Conservation (phyloP, 2,329 filamentous ascomycete genomes). For the Beauveria asiatica region DNA sequence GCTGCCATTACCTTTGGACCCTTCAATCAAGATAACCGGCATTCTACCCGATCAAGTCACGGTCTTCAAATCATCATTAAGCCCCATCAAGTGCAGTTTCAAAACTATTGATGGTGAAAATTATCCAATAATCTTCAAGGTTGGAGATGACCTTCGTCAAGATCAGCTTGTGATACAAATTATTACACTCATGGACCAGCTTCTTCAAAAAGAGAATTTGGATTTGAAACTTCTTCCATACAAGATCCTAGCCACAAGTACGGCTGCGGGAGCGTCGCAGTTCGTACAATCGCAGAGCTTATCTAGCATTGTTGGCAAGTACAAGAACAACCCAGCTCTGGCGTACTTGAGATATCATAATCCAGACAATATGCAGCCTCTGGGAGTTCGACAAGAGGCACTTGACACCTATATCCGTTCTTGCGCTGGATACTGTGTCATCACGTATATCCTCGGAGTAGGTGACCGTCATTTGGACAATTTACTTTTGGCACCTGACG, state of each 20-base stretch:
- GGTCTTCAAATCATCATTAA: conserved; percentile 92
- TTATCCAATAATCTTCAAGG: conserved; percentile 95
- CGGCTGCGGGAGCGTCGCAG: conserved; percentile 82
- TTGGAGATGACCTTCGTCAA: conserved; percentile 89
- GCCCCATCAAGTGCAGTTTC: conserved; percentile 85
- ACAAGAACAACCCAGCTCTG: conserved; percentile 64
- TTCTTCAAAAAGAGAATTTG: conserved; percentile 90
- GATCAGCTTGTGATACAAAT: conserved; percentile 96
- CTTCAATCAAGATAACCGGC: conserved; percentile 68
- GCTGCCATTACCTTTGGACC: conserved; percentile 80
- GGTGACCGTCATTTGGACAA: conserved; percentile 96
- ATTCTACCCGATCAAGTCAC: conserved; percentile 76
- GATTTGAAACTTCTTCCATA: conserved; percentile 94
- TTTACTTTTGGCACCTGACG: conserved; percentile 79
- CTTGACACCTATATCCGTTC: conserved; percentile 95
- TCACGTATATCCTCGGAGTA: conserved; percentile 94
- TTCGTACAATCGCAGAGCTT: conserved; percentile 84
- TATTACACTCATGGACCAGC: conserved; percentile 94
- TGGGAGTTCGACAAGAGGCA: conserved; percentile 83
- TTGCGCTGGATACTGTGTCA: conserved; percentile 95
- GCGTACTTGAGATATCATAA: conserved; percentile 85
- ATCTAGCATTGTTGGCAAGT: conserved; percentile 74
- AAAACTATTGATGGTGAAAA: conserved; percentile 67
- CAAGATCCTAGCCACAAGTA: conserved; percentile 88
- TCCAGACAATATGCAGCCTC: conserved; percentile 69